Conservation (phyloP, 2,329 filamentous ascomycete genomes). For the Phaeosphaeriaceae sp. region DNA sequence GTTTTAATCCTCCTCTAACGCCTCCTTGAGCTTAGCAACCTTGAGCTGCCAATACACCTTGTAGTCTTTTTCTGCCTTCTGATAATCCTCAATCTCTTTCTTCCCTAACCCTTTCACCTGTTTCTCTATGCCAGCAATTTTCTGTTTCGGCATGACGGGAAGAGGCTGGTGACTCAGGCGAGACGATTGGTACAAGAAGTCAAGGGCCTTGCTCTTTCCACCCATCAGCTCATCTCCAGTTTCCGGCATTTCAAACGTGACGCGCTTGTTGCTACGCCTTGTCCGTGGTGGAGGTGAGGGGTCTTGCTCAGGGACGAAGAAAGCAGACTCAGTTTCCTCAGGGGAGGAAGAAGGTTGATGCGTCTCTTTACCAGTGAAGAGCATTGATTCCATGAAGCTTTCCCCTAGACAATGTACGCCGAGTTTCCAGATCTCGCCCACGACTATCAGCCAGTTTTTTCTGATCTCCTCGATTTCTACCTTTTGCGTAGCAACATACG, state of each 20-base stretch:
- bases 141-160: conserved; percentile 16
- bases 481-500: conserved; percentile 22
- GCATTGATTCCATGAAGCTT: conserved; percentile 22
- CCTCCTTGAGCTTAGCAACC: neutral
- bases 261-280: conserved; percentile 22
- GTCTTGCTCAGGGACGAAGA: conserved; percentile 27
- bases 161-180: conserved; percentile 9
- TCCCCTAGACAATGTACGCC: conserved; percentile 32
- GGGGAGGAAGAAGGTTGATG: neutral
- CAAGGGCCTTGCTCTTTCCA: conserved; percentile 11
- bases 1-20: too few species aligned
- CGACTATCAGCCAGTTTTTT: conserved; percentile 32
- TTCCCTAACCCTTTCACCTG: conserved; percentile 24
- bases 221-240: neutral
- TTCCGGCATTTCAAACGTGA: conserved; percentile 26
- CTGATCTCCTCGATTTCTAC: conserved; percentile 27
- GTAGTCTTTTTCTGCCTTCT: conserved; percentile 28
- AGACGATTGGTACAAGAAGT: conserved; percentile 25
- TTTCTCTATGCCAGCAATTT: conserved; percentile 21
- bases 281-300: conserved; percentile 4
- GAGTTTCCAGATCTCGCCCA: conserved; percentile 41
- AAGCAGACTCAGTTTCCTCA: conserved; percentile 12
- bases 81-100: conserved; percentile 26
- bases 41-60: conserved; percentile 36
- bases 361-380: conserved; percentile 14